These are phyloP conservation scores for Poronia punctata DNA, from an alignment of 495 filamentous ascomycete species.

Conservation along the genomic window DNA sequence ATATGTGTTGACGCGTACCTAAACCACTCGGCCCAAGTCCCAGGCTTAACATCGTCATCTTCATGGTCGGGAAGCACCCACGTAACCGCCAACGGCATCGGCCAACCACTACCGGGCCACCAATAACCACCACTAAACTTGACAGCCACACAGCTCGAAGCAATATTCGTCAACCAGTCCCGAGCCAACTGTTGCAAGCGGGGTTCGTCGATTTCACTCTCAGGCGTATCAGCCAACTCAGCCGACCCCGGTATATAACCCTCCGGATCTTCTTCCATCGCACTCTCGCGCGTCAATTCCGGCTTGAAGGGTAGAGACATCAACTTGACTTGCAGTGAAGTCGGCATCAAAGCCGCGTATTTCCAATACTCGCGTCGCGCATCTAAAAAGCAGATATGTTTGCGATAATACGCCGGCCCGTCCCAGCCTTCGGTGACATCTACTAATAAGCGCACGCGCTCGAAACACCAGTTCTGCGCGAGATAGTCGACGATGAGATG, in stretches of 20 bases:
- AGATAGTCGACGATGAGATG: slow-evolving; percentile 8
- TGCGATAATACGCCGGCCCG: slow-evolving; percentile 4
- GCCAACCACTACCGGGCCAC: slow-evolving; percentile 12
- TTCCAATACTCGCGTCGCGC: slow-evolving; percentile 3
- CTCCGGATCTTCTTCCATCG: neutral
- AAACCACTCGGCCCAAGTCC: slow-evolving; percentile 21
- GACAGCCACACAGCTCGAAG: slow-evolving; percentile 2
- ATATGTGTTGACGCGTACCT: slow-evolving; percentile 18
- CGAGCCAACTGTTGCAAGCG: slow-evolving; percentile 1
- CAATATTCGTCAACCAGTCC: slow-evolving; percentile 4
- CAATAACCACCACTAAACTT: slow-evolving; percentile 8
- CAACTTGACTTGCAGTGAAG: neutral
- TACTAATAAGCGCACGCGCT: slow-evolving; percentile 5
- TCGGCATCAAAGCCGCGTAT: slow-evolving; percentile 2
- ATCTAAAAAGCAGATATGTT: slow-evolving; percentile 2
- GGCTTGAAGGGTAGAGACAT: slow-evolving; percentile 7
- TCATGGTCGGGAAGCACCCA: slow-evolving; percentile 16
- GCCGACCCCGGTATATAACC: neutral
- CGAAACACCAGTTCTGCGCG: slow-evolving; percentile 4
- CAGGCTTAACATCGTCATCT: slow-evolving; percentile 11
- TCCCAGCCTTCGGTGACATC: slow-evolving; percentile 2
- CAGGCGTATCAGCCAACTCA: neutral
- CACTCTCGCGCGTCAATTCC: slow-evolving; percentile 4
- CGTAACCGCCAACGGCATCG: slow-evolving; percentile 11
- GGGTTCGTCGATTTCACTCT: neutral